A percentile compares a stretch with the other conserved stretches of the same genome.
These are phyloP conservation scores for Fraxinus americana DNA, from an alignment of 257 asterid species.

Conservation along the genomic window DNA sequence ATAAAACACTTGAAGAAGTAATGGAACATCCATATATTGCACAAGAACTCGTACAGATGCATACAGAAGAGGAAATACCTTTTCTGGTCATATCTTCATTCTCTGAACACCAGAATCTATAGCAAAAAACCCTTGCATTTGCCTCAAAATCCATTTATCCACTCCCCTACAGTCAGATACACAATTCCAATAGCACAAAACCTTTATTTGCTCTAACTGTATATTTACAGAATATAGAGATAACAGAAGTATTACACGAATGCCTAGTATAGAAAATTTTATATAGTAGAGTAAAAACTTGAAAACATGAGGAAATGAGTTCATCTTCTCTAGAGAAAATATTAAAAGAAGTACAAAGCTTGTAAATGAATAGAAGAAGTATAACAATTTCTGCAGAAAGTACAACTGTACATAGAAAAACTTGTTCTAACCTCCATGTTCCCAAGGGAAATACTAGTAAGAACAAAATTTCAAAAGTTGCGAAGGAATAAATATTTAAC, in stretches of 20 bases:
- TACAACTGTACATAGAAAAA: not conserved
- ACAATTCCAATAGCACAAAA: conserved; percentile 3
- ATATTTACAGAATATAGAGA: not conserved
- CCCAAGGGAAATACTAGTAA: not conserved
- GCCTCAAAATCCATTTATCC: conserved; percentile 93
- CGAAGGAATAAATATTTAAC: not conserved
- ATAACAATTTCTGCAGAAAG: no score
- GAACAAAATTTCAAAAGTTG: not conserved
- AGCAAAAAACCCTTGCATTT: conserved; percentile 69
- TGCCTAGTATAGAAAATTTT: not conserved
- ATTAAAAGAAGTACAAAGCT: not conserved
- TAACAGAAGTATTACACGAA: not conserved
- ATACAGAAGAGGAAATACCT: conserved; percentile 41
- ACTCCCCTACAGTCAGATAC: conserved; percentile 60
- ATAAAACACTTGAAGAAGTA: conserved; percentile 2
- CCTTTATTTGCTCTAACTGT: not conserved
- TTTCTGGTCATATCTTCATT: conserved; percentile 39
- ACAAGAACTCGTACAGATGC: not conserved
- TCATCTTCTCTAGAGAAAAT: not conserved
- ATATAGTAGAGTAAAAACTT: not conserved
- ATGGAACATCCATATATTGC: not conserved
- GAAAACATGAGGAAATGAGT: not conserved
- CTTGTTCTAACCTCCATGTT: not conserved
- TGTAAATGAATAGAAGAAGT: no score
- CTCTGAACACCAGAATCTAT: conserved; percentile 47